Base-by-base conservation (phyloP, 75 land plant genomes). In the Azolla pinnata region DNA sequence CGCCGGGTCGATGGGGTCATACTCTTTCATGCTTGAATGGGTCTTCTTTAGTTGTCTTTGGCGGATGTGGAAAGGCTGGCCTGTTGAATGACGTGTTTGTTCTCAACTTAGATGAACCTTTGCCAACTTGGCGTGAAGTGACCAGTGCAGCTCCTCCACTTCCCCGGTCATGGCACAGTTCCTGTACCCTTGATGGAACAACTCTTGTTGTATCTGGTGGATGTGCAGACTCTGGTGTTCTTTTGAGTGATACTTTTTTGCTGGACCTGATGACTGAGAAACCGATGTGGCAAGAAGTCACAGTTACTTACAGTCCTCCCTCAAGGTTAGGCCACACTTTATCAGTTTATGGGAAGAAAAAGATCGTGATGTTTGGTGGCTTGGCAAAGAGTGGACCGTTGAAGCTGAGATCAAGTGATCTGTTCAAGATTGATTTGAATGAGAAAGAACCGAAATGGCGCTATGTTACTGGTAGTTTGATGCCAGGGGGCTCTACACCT, bases 1-100 rank as follows among this genome's bases (percentile, higher is more conserved):
- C 88, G 9, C 92, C 92, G 20, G 92, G 89, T n/a, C 67, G 84
- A 2, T 88, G 88, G 92, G 88, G 92, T 8, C 85, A 84, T 63
- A 88, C 92, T 0, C 69, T 88, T 0, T 79, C 85, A 4, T 79
- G 88, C 54, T 29, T 84, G 24, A 88, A 84, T 72, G 85, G 77
- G 3, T 88, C 88, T 24, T 79, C 74, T 70, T 44, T 88, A 34
- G 92, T 84, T 1, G 82, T 88, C 5, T 84, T 88, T 73, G 92
- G 88, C 0, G 92, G 92, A 0, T 84, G 84, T 62, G 92, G 88
- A 21, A 68, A 69, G 33, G 71, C 84, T 51, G 88, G 88, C 7
- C 69, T 88, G 53, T 74, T 88, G 1, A 88, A 88, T 67, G 92
- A 88, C 74, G 92, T 81, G 0, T 84, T 84, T 62, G 68, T 88